These are phyloP conservation scores for Amaranthus tricolor DNA, from an alignment of 179 eudicot species.

Conservation along the genomic window DNA sequence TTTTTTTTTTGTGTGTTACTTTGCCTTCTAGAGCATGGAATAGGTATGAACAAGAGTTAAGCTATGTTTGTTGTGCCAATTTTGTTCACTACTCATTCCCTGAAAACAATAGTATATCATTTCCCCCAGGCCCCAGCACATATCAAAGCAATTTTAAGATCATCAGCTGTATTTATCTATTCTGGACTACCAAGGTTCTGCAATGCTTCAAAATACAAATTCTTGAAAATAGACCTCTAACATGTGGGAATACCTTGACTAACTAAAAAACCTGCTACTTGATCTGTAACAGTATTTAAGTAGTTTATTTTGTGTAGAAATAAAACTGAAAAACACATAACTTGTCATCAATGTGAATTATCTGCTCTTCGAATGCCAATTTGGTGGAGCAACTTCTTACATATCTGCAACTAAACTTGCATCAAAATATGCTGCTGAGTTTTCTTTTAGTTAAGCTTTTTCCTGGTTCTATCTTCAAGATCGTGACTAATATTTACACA, in stretches of 20 bases:
- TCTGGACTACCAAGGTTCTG: not conserved
- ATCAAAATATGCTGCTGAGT: not conserved
- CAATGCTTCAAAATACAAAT: not conserved
- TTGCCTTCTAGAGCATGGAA: not conserved
- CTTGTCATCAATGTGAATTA: not conserved
- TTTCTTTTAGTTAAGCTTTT: not conserved
- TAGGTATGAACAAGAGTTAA: slow-evolving; percentile 5
- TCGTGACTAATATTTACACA: no score
- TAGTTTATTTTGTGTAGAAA: not conserved
- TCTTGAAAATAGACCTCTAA: not conserved
- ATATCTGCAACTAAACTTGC: not conserved
- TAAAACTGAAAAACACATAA: not conserved
- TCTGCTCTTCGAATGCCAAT: not conserved
- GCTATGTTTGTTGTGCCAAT: slow-evolving; percentile 11
- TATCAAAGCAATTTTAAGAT: not conserved
- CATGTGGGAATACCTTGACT: not conserved
- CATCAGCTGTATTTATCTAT: not conserved
- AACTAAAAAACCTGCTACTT: not conserved
- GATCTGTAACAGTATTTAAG: not conserved
- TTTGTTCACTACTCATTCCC: not conserved
- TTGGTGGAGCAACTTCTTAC: not conserved
- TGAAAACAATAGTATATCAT: not conserved
- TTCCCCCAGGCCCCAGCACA: not conserved
- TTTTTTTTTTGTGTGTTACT: not conserved
- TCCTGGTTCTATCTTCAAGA: not conserved